These are phyloP conservation scores for Rhodosporidiobolus odoratus DNA, from an alignment of 768 basidiomycete species.

Conservation along the genomic window DNA sequence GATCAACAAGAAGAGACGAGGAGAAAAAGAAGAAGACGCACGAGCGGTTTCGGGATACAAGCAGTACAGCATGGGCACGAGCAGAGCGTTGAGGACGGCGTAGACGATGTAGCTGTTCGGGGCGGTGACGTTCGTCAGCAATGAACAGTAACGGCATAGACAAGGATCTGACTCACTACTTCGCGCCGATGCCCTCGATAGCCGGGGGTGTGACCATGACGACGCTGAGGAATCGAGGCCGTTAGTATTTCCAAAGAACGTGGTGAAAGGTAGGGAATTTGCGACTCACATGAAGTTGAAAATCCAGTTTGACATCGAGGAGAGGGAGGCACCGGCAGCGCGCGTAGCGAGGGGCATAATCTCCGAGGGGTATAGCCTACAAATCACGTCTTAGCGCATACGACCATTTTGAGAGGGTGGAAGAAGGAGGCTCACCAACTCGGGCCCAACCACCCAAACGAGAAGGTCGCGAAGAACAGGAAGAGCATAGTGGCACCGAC, in stretches of 20 bases:
- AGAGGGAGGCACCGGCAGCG: slow-evolving; percentile 14
- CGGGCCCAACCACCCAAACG: slow-evolving; percentile 2
- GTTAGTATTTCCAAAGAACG: too few species aligned
- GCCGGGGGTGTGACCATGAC: slow-evolving; percentile 8
- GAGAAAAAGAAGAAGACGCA: not conserved
- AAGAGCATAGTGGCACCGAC: not conserved
- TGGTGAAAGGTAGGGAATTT: not conserved
- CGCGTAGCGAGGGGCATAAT: slow-evolving; percentile 28
- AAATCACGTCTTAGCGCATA: not conserved
- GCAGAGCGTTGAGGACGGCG: slow-evolving; percentile 31
- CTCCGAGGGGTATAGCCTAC: slow-evolving; percentile 11
- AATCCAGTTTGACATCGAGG: slow-evolving; percentile 10
- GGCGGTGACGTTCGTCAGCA: not conserved
- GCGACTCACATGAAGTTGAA: not conserved
- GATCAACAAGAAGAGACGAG: not conserved
- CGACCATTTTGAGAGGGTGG: not conserved
- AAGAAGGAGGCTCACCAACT: not conserved
- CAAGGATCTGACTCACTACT: not conserved
- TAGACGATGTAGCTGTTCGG: slow-evolving; percentile 22
- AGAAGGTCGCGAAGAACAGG: slow-evolving; percentile 1
- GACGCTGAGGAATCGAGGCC: not conserved
- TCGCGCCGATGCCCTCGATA: not conserved
- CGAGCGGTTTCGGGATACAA: slow-evolving; percentile 39
- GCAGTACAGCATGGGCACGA: slow-evolving; percentile 31
- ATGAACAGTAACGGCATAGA: not conserved